A percentile compares a stretch with the other conserved stretches of the same genome.
Conservation (phyloP, 768 basidiomycete genomes). For the Holtermannia corniformis region DNA sequence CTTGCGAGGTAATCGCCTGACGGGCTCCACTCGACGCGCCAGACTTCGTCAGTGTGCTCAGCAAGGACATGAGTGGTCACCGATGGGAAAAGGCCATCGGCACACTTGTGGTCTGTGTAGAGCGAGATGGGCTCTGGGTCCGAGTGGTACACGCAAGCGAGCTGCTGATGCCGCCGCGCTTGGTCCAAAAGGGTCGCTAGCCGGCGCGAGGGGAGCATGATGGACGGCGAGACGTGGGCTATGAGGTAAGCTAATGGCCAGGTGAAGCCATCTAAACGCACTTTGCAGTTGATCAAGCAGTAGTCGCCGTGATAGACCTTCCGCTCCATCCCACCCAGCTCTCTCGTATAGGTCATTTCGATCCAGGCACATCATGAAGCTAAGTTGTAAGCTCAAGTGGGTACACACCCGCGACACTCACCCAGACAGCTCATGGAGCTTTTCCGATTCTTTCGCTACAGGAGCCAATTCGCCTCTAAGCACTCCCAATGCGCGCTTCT, state of each 20-base stretch:
- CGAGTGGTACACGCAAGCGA: slow-evolving; percentile 80
- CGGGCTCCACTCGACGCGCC: slow-evolving; percentile 92
- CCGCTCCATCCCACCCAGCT: slow-evolving; percentile 82
- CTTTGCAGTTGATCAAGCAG: slow-evolving; percentile 75
- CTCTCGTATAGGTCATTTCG: slow-evolving; percentile 69
- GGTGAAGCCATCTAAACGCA: slow-evolving; percentile 36
- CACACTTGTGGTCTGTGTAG: slow-evolving; percentile 76
- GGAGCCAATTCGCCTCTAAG: slow-evolving; percentile 83
- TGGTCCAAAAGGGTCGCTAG: slow-evolving; percentile 77
- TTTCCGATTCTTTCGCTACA: slow-evolving; percentile 64
- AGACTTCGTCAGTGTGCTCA: slow-evolving; percentile 87
- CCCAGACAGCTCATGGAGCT: slow-evolving; percentile 83
- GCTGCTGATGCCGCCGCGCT: slow-evolving; percentile 67
- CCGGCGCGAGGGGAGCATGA: slow-evolving; percentile 87
- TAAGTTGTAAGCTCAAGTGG: slow-evolving; percentile 40
- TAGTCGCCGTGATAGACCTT: slow-evolving; percentile 63
- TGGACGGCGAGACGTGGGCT: slow-evolving; percentile 81
- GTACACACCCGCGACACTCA: slow-evolving; percentile 41
- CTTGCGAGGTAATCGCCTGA: slow-evolving; percentile 75
- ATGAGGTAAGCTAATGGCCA: slow-evolving; percentile 3
- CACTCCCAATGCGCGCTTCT: slow-evolving; percentile 70
- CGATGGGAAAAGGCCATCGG: slow-evolving; percentile 67
- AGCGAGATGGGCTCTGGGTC: slow-evolving; percentile 57
- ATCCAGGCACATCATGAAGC: slow-evolving; percentile 86
- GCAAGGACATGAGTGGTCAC: slow-evolving; percentile 74